phyloP scores from a whole-genome alignment of 768 basidiomycete species.

The Suillus placidus region DNA sequence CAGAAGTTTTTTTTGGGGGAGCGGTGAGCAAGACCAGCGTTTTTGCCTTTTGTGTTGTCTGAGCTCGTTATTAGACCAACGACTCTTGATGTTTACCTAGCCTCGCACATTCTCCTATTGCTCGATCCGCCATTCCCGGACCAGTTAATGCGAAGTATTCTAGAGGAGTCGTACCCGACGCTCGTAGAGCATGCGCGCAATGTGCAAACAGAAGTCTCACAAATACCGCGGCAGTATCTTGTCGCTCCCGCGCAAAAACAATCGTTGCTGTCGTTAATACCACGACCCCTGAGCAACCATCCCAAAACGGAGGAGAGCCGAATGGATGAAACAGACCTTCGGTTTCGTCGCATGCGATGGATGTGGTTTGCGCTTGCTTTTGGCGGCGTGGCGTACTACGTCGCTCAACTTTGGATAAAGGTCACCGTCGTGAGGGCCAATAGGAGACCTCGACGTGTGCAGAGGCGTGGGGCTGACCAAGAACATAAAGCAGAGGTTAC shows the following conservation, averaged over 20 bases:
- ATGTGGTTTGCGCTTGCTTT: slow-evolving; percentile 52
- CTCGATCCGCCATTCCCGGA: slow-evolving; percentile 63
- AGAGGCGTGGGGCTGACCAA: background rate
- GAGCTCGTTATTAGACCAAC: slow-evolving; percentile 48
- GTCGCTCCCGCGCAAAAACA: slow-evolving; percentile 23
- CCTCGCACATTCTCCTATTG: slow-evolving; percentile 69
- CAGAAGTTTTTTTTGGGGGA: slow-evolving; percentile 55
- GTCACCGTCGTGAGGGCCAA: slow-evolving; percentile 4
- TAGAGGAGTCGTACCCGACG: slow-evolving; percentile 57
- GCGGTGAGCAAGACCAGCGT: slow-evolving; percentile 37
- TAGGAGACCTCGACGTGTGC: slow-evolving; percentile 3
- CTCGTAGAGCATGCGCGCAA: slow-evolving; percentile 61
- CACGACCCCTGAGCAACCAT: slow-evolving; percentile 28
- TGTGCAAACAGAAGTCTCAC: slow-evolving; percentile 41
- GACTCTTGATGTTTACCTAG: slow-evolving; percentile 64
- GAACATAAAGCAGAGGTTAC: slow-evolving; percentile 5
- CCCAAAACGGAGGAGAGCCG: slow-evolving; percentile 17
- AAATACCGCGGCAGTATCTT: slow-evolving; percentile 24
- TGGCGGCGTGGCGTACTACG: slow-evolving; percentile 44
- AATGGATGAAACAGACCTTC: slow-evolving; percentile 43
- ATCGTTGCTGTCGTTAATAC: slow-evolving; percentile 44
- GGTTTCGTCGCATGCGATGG: slow-evolving; percentile 54
- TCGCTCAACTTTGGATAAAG: slow-evolving; percentile 21
- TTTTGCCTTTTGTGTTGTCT: background rate
- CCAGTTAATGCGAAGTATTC: slow-evolving; percentile 53